phyloP scores from a whole-genome alignment of 192 early-diverging fungal genomes.

The Diversispora eburnea region DNA sequence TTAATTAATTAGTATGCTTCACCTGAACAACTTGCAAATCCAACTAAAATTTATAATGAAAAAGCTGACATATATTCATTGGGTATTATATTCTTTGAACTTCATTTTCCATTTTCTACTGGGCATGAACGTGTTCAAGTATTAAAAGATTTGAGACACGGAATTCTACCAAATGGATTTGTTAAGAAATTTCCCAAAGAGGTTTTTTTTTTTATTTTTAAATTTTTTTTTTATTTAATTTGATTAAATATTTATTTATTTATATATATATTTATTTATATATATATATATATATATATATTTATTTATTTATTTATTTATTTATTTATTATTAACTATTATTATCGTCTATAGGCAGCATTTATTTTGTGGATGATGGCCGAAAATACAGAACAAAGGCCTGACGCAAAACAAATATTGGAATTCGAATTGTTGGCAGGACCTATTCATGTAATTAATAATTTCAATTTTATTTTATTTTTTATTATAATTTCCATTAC shows the following conservation, averaged over 20 bases:
- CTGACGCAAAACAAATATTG: constrained; percentile 65
- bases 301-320: too few species aligned
- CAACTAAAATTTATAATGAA: constrained; percentile 57
- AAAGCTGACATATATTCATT: constrained; percentile 93
- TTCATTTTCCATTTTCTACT: constrained; percentile 84
- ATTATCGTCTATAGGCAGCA: constrained; percentile 50
- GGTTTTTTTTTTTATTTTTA: constrained; percentile 30
- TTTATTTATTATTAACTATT: too few species aligned
- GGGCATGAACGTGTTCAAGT: constrained; percentile 84
- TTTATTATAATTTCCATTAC: not conserved
- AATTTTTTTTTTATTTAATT: constrained; percentile 2
- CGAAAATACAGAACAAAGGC: constrained; percentile 65
- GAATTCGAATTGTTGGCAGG: constrained; percentile 55
- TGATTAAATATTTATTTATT: not conserved
- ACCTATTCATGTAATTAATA: constrained; percentile 7
- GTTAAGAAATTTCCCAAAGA: constrained; percentile 68
- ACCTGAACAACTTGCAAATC: constrained; percentile 69
- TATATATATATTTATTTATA: too few species aligned
- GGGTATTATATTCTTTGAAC: constrained; percentile 95
- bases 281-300: too few species aligned
- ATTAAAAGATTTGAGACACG: constrained; percentile 61
- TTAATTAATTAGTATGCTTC: constrained; percentile 69
- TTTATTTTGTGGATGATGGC: constrained; percentile 83
- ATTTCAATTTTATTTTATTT: not conserved
- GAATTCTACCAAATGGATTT: constrained; percentile 69